phyloP scores from a whole-genome alignment of 192 early-diverging fungal species.

The Backusella parvicylindrica region DNA sequence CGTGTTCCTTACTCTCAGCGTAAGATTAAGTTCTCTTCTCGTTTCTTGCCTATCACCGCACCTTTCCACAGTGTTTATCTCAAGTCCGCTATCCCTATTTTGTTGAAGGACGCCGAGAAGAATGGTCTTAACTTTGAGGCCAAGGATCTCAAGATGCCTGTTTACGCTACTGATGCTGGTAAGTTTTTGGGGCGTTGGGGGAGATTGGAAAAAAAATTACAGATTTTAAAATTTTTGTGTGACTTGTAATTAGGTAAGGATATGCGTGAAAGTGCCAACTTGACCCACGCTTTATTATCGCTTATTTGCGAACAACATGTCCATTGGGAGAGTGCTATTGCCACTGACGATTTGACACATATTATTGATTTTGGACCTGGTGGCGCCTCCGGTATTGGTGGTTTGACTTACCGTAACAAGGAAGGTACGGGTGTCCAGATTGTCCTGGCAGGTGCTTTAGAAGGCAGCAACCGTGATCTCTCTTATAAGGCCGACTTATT shows the following conservation, averaged over 20 bases:
- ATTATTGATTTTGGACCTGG: constrained; percentile 95
- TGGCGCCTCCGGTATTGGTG: constrained; percentile 78
- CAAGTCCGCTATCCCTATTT: constrained; percentile 53
- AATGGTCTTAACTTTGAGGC: constrained; percentile 63
- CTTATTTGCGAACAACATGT: constrained; percentile 71
- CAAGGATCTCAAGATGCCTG: constrained; percentile 65
- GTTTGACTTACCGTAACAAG: constrained; percentile 79
- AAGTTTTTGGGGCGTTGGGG: constrained; percentile 26
- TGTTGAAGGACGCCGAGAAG: constrained; percentile 67
- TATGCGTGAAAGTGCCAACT: constrained; percentile 47
- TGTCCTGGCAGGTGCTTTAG: constrained; percentile 66
- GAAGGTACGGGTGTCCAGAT: constrained; percentile 80
- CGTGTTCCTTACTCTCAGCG: constrained; percentile 86
- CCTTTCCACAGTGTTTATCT: constrained; percentile 91
- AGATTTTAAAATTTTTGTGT: constrained; percentile 15
- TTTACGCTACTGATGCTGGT: constrained; percentile 79
- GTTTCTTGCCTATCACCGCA: constrained; percentile 89
- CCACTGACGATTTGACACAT: constrained; percentile 65
- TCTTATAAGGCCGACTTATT: constrained; percentile 76
- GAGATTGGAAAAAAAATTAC: neutral
- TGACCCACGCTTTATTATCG: constrained; percentile 67
- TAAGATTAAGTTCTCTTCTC: constrained; percentile 85
- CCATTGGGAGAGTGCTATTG: constrained; percentile 73
- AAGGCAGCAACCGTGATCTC: constrained; percentile 55
- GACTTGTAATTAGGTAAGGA: constrained; percentile 51